Evolutionary conservation across 371 early-diverging fungal genomes (phyloP).

Genomic region (Actinomortierella wolfii): DNA sequence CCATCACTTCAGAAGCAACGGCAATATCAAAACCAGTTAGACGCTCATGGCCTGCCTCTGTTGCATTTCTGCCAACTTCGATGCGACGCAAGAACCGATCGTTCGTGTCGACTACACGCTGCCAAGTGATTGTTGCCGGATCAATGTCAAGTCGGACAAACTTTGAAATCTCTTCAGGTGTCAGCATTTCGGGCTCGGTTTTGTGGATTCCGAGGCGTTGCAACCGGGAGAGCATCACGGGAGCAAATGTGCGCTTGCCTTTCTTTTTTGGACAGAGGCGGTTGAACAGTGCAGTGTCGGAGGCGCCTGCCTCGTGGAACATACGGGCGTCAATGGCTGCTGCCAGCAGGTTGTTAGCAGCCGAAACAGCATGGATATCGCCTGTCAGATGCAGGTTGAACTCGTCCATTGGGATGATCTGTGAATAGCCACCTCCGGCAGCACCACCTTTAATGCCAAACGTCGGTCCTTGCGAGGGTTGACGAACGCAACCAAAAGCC

Average conservation of each 20-base stretch:
- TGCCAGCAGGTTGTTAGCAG: slow-evolving; percentile 95
- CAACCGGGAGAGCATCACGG: slow-evolving; percentile 86
- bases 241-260: slow-evolving; percentile 80
- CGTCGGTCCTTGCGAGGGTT: slow-evolving; percentile 97
- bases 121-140: slow-evolving; percentile 91
- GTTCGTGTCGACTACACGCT: slow-evolving; percentile 93
- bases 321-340: slow-evolving; percentile 97
- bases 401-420: slow-evolving; percentile 98
- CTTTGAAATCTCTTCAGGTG: slow-evolving; percentile 73
- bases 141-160: slow-evolving; percentile 95
- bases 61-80: slow-evolving; percentile 84
- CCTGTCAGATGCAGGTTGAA: slow-evolving; percentile 98
- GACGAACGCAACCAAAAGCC: slow-evolving; percentile 95
- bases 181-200: slow-evolving; percentile 79
- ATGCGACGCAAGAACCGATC: slow-evolving; percentile 94
- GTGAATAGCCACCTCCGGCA: slow-evolving; percentile 97
- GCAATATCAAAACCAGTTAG: slow-evolving; percentile 95
- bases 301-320: slow-evolving; percentile 95
- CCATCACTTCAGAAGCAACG: slow-evolving; percentile 97
- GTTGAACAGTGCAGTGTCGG: slow-evolving; percentile 86
- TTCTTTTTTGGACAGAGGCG: slow-evolving; percentile 89
- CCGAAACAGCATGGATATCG: slow-evolving; percentile 96
- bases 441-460: slow-evolving; percentile 99
- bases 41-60: slow-evolving; percentile 88
- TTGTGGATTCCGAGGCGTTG: slow-evolving; percentile 84